Percentiles rank a stretch among this genome's conserved stretches.
Evolutionary conservation across 768 basidiomycete species (phyloP).

Genomic region (Gymnopilus junonius): DNA sequence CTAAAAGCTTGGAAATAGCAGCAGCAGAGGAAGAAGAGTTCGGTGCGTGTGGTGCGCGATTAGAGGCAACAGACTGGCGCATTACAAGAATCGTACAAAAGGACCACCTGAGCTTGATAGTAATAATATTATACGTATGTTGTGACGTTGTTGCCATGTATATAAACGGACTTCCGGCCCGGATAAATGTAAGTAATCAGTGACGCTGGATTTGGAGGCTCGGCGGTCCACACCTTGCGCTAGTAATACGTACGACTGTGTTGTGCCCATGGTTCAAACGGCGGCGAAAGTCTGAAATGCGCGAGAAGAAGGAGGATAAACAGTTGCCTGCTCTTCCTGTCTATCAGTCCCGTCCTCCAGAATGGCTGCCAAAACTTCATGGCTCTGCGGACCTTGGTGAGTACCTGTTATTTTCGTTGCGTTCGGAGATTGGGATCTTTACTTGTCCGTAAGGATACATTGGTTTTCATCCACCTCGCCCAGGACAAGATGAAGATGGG

Average conservation of each 20-base stretch:
- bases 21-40: conserved; percentile 48
- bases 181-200: too few relatives aligned
- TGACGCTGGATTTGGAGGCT: background rate
- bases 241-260: too few relatives aligned
- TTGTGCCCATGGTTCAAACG: conserved; percentile 23
- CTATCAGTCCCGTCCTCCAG: conserved; percentile 70
- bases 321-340: conserved; percentile 41
- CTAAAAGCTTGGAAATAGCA: conserved; percentile 57
- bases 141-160: too few relatives aligned
- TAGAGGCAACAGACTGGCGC: conserved; percentile 60
- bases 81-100: conserved; percentile 30
- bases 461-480: conserved; percentile 77
- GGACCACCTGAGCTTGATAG: background rate
- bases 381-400: conserved; percentile 70
- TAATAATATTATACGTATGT: background rate
- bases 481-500: conserved; percentile 76
- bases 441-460: conserved; percentile 58
- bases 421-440: background rate
- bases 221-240: too few relatives aligned
- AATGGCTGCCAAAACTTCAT: conserved; percentile 75
- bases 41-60: conserved; percentile 53
- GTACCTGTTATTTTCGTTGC: conserved; percentile 16
- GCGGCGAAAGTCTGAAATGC: conserved; percentile 31
- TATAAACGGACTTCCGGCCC: too few relatives aligned
- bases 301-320: conserved; percentile 39